Evolutionary conservation across 768 basidiomycete species (phyloP), one percentile per base, ranked within the genome.

Genomic region (Gloeostereum incarnatum): DNA sequence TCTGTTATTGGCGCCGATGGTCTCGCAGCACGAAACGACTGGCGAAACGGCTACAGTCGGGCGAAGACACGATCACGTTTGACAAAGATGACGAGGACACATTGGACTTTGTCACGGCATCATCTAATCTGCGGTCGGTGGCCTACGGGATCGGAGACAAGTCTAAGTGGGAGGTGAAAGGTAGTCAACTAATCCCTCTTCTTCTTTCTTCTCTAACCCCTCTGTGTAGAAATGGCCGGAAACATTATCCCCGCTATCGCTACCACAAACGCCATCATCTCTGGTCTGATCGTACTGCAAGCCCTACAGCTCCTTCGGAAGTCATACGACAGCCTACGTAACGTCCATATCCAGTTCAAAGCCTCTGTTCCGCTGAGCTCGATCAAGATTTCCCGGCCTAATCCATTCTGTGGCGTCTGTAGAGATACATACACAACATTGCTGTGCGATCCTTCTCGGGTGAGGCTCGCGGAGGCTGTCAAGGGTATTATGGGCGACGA

Each of bases 241-340:
- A 99, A 99, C 59, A 98, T 99, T 51, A 99, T 98, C 46, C 96
- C 96, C 5, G 96, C 96, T 1, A 98, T 99, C 50, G 96, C 96
- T 4, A 99, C 96, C 3, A 99, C 96, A 17, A 99, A 99, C 56
- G 96, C 96, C 7, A 88, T 99, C 57, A 79, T 98, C 47, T 85
- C 96, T 0, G 96, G 94, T 0, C 66, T 94, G 26, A 91, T 98
- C 53, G 92, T 98, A 17, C 70, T 97, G 31, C 93, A 97, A 56
- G 86, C 92, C 0, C 62, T 97, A 16, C 83, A 91, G 41, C 67
- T 96, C 30, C 68, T 98, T 24, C 80, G 77, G 25, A 74, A 71
- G 48, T 73, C 69, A 9, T 75, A 81, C 51, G 51, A 63, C 24
- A 57, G 62, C 26, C 58, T 87, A 29, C 80, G 84, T 41, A 86